These are phyloP conservation scores for Polyplosphaeria fusca DNA, from an alignment of 495 filamentous ascomycete species.

Conservation along the genomic window DNA sequence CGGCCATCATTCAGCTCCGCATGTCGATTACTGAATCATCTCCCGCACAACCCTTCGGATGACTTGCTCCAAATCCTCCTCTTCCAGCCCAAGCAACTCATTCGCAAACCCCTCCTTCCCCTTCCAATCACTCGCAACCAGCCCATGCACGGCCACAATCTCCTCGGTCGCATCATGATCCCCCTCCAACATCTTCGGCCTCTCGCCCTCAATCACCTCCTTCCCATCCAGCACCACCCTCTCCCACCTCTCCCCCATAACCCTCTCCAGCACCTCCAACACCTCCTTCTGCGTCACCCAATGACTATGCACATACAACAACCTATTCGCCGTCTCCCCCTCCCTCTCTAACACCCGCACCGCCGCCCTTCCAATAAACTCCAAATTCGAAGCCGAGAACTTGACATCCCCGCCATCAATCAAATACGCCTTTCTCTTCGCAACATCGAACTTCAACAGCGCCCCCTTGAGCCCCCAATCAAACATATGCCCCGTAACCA, in stretches of 20 bases:
- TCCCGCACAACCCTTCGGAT: conserved; percentile 12
- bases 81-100: conserved; percentile 23
- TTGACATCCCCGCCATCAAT: conserved; percentile 32
- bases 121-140: conserved; percentile 27
- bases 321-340: conserved; percentile 24
- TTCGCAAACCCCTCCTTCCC: conserved; percentile 28
- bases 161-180: conserved; percentile 24
- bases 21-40: too few species aligned
- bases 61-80: conserved; percentile 20
- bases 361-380: conserved; percentile 22
- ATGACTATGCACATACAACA: conserved; percentile 32
- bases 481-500: conserved; percentile 34
- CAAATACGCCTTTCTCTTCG: conserved; percentile 16
- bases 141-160: conserved; percentile 20
- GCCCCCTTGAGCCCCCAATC: conserved; percentile 16
- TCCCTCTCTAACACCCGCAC: conserved; percentile 13
- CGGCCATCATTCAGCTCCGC: too few species aligned
- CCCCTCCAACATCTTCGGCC: conserved; percentile 21
- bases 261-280: conserved; percentile 21
- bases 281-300: conserved; percentile 26
- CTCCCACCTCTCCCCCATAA: conserved; percentile 25
- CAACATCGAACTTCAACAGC: conserved; percentile 25
- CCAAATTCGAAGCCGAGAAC: conserved; percentile 20
- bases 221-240: conserved; percentile 8
- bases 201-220: conserved; percentile 9